Evolutionary conservation across 148 eudicot genomes (phyloP).

Genomic region (Heliamphora exappendiculata): DNA sequence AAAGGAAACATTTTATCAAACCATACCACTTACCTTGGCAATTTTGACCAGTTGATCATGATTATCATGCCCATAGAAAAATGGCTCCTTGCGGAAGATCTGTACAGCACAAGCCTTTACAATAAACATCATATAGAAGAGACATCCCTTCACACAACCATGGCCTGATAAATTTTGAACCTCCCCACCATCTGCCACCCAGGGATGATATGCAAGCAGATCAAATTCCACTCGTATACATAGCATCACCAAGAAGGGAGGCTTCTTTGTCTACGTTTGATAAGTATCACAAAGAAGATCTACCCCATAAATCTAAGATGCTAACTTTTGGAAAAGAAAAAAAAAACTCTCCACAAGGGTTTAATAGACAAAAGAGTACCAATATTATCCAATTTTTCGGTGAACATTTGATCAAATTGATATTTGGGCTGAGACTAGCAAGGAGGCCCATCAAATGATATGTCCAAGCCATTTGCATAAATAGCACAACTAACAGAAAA

Average conservation of each 20-base stretch:
- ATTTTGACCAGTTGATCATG: constrained; percentile 96
- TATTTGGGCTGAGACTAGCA: not conserved
- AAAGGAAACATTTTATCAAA: not conserved
- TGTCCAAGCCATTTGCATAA: not conserved
- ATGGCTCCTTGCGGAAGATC: constrained; percentile 98
- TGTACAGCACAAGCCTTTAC: constrained; percentile 29
- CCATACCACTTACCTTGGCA: constrained; percentile 57
- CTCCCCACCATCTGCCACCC: constrained; percentile 17
- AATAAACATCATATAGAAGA: constrained; percentile 17
- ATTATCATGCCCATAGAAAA: constrained; percentile 95
- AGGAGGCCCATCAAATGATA: constrained; percentile 4
- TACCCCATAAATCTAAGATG: not conserved
- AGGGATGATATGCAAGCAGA: constrained; percentile 8
- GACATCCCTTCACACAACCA: not conserved
- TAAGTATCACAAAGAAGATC: not conserved
- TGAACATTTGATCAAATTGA: not conserved
- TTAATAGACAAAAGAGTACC: not conserved
- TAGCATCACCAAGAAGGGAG: not conserved
- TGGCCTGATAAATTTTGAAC: not conserved
- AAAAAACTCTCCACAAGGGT: not conserved
- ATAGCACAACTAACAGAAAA: not conserved
- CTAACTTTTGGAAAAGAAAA: not conserved
- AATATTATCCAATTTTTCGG: not conserved
- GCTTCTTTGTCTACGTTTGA: not conserved
- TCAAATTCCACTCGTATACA: constrained; percentile 8